Evolutionary conservation across 2,329 filamentous ascomycete genomes (phyloP).

Genomic region (Plectosphaerella sp.): DNA sequence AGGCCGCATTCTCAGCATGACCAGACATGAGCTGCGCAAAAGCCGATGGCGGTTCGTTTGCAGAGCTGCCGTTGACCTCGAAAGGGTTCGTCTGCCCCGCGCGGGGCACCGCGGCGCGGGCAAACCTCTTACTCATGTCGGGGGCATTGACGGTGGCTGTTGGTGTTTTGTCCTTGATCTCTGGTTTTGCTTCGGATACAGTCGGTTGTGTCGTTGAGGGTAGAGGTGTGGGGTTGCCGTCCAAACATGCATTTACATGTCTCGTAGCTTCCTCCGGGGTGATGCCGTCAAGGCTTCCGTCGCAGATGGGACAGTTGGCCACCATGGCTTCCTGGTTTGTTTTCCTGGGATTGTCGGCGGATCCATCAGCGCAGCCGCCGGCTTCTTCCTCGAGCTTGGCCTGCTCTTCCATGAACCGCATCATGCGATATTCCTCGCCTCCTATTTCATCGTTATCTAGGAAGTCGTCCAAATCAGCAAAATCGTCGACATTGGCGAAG

Average conservation of each 20-base stretch:
- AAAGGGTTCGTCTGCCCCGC: conserved; percentile 82
- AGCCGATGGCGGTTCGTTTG: conserved; percentile 53
- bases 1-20: conserved; percentile 85
- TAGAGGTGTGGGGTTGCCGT: conserved; percentile 67
- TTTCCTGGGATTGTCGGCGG: conserved; percentile 26
- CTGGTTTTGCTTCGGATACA: conserved; percentile 9
- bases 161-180: conserved; percentile 1
- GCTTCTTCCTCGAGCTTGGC: conserved; percentile 56
- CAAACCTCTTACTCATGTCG: conserved; percentile 53
- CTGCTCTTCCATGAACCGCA: conserved; percentile 73
- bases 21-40: conserved; percentile 92
- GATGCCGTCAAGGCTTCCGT: conserved; percentile 54
- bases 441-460: conserved; percentile 41
- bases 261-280: conserved; percentile 64
- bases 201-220: conserved; percentile 19
- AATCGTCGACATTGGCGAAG: conserved; percentile 28
- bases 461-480: conserved; percentile 52
- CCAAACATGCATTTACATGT: conserved; percentile 91
- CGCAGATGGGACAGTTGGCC: conserved; percentile 73
- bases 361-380: conserved; percentile 43
- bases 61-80: conserved; percentile 11
- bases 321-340: conserved; percentile 24
- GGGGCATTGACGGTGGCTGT: conserved; percentile 24
- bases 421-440: conserved; percentile 62
- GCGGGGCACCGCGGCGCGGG: conserved; percentile 64